These are phyloP conservation scores for Metschnikowia corniflorae DNA, from an alignment of 805 yeast species.

Conservation along the genomic window DNA sequence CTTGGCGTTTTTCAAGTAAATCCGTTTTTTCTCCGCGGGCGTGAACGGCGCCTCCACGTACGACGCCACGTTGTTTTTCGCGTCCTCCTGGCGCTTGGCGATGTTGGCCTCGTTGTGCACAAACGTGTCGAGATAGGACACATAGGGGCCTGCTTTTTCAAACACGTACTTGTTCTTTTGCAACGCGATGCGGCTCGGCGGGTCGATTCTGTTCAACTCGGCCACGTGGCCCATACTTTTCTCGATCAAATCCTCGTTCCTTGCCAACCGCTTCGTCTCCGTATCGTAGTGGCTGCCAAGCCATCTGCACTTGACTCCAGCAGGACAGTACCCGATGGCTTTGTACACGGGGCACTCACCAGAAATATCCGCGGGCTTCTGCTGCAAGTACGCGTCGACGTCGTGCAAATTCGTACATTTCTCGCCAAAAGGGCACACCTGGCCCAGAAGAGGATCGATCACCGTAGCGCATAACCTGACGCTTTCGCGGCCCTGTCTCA, in stretches of 20 bases:
- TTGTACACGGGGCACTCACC: slow-evolving; percentile 82
- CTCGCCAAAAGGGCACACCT: slow-evolving; percentile 61
- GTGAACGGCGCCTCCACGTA: slow-evolving; percentile 76
- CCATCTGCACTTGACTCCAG: slow-evolving; percentile 93
- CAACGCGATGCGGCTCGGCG: slow-evolving; percentile 43
- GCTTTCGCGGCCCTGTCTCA: slow-evolving; percentile 62
- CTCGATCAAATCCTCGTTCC: slow-evolving; percentile 41
- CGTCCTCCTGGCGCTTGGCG: slow-evolving; percentile 25
- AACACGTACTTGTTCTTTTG: slow-evolving; percentile 63
- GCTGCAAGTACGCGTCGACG: slow-evolving; percentile 54
- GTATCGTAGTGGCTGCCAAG: slow-evolving; percentile 62
- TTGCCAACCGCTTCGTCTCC: slow-evolving; percentile 43
- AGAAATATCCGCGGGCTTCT: slow-evolving; percentile 68
- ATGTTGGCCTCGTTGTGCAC: slow-evolving; percentile 42
- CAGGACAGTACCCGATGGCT: slow-evolving; percentile 85
- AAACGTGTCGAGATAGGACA: slow-evolving; percentile 58
- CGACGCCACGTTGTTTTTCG: slow-evolving; percentile 37
- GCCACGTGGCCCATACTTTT: slow-evolving; percentile 31
- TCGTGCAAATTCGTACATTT: slow-evolving; percentile 79
- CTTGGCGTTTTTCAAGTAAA: slow-evolving; percentile 69
- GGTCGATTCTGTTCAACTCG: slow-evolving; percentile 63
- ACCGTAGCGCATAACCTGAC: slow-evolving; percentile 63
- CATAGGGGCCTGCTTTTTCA: slow-evolving; percentile 51
- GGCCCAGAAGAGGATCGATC: slow-evolving; percentile 49
- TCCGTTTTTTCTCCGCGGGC: slow-evolving; percentile 74